Evolutionary conservation across 306 rosid genomes (phyloP).

Genomic region (Citrullus mucosospermus): DNA sequence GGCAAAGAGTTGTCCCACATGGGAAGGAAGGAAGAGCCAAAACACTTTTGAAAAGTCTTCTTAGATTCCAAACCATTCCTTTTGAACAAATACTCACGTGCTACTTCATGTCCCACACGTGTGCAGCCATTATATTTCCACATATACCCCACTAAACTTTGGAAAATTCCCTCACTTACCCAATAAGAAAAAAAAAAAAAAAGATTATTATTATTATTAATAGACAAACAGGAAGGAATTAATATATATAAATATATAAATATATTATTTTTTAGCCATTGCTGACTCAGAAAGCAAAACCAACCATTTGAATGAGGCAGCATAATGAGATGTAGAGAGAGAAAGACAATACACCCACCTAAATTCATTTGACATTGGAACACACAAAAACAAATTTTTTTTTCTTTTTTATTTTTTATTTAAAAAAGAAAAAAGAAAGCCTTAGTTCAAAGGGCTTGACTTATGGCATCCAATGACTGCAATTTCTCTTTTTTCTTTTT

Average conservation of each 20-base stretch:
- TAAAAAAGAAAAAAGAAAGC: not conserved
- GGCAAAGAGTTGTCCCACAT: not conserved
- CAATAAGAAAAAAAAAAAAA: not conserved
- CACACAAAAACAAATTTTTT: not conserved
- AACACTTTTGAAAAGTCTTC: constrained; percentile 4
- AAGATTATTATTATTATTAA: not conserved
- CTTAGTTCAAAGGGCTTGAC: not conserved
- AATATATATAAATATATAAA: not conserved
- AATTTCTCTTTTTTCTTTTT: not conserved
- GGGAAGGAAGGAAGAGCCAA: constrained; percentile 4
- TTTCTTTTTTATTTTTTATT: too few relatives aligned
- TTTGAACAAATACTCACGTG: not conserved
- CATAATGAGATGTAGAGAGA: not conserved
- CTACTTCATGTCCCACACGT: not conserved
- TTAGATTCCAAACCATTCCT: constrained; percentile 7
- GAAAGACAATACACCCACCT: not conserved
- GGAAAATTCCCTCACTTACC: not conserved
- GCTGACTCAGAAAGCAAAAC: not conserved
- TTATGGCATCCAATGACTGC: not conserved
- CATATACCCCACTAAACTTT: not conserved
- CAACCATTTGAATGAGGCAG: not conserved
- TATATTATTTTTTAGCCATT: not conserved
- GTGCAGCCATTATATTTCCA: not conserved
- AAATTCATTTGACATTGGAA: not conserved
- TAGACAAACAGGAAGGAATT: not conserved